These are phyloP conservation scores for Mycena filopes DNA, from an alignment of 768 basidiomycete genomes.

Conservation along the genomic window DNA sequence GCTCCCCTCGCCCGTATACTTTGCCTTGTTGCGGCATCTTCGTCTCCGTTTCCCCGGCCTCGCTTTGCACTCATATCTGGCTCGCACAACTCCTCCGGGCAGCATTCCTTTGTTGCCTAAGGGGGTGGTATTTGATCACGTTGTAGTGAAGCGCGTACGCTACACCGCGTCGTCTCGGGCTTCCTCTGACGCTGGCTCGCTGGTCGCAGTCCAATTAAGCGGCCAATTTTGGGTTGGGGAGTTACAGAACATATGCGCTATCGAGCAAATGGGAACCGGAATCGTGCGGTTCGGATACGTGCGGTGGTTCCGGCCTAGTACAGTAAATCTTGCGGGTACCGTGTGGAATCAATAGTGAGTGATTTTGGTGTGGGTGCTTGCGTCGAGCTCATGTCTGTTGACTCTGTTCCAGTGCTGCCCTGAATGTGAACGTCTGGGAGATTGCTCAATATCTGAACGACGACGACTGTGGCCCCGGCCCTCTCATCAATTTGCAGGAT, in stretches of 20 bases:
- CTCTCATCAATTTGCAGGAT: too few relatives aligned
- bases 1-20: too few relatives aligned
- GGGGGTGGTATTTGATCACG: not conserved
- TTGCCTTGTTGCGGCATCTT: not conserved
- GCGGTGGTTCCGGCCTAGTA: conserved; percentile 10
- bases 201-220: too few relatives aligned
- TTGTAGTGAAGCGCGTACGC: not conserved
- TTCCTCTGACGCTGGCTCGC: not conserved
- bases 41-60: not conserved
- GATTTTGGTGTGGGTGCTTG: too few relatives aligned
- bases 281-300: conserved; percentile 3
- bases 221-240: conserved; percentile 20
- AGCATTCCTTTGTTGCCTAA: not conserved
- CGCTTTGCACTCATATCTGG: not conserved
- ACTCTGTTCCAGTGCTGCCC: too few relatives aligned
- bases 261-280: not conserved
- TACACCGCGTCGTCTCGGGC: conserved; percentile 6
- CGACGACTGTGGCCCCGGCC: too few relatives aligned
- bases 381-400: too few relatives aligned
- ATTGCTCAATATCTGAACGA: too few relatives aligned
- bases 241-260: not conserved
- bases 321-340: not conserved
- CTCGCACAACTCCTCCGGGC: not conserved
- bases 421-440: too few relatives aligned
- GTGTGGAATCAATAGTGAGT: conserved; percentile 15